phyloP scores from a whole-genome alignment of 2,329 filamentous ascomycete species.

The Tricladium varicosporioides region DNA sequence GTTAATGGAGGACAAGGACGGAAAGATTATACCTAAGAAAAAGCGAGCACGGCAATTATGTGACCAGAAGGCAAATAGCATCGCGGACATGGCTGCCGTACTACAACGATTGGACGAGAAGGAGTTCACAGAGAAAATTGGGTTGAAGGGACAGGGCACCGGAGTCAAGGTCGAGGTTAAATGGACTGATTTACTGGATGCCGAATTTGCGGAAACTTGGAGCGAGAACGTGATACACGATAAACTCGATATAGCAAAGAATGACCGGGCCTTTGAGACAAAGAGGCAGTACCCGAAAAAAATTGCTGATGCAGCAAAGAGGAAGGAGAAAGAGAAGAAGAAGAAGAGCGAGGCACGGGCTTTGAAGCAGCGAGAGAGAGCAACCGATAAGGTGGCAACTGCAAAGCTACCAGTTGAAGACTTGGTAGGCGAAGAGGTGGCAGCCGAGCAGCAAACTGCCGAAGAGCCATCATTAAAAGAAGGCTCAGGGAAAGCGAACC shows the following conservation, averaged over 20 bases:
- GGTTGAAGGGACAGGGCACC: conserved; percentile 18
- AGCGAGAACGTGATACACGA: conserved; percentile 35
- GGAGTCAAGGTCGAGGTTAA: conserved; percentile 28
- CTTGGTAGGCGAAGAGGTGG: no score
- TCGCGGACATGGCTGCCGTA: conserved; percentile 58
- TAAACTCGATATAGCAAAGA: conserved; percentile 9
- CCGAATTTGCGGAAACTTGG: conserved; percentile 38
- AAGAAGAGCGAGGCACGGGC: neutral
- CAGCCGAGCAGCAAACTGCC: no score
- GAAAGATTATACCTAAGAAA: conserved; percentile 18
- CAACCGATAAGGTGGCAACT: no score
- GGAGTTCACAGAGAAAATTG: conserved; percentile 12
- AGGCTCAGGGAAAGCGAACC: neutral
- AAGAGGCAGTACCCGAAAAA: neutral
- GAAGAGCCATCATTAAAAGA: neutral
- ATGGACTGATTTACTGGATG: conserved; percentile 37
- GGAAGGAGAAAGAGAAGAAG: neutral
- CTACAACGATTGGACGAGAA: conserved; percentile 13
- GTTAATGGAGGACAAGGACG: conserved; percentile 35
- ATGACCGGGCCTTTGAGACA: neutral
- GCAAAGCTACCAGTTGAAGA: no score
- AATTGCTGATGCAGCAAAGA: neutral
- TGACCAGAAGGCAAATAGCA: conserved; percentile 56
- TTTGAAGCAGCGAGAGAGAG: neutral
- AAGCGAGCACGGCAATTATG: conserved; percentile 29